These are phyloP conservation scores for Cryphonectria radicalis DNA, from an alignment of 2,329 filamentous ascomycete species.

Conservation along the genomic window DNA sequence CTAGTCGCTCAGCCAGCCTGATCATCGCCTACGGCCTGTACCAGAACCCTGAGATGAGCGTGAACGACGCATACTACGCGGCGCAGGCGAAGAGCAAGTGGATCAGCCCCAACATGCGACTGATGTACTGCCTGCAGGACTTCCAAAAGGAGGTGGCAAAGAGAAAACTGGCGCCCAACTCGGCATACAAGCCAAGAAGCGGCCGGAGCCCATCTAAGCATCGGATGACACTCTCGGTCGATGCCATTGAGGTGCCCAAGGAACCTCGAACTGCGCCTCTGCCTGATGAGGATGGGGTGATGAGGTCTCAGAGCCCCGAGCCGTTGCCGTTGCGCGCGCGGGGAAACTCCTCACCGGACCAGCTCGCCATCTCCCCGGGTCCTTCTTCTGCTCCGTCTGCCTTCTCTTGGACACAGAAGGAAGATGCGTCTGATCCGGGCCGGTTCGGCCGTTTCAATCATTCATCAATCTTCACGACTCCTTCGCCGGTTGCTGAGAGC, in stretches of 20 bases:
- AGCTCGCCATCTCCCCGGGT: constrained; percentile 60
- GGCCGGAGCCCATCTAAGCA: constrained; percentile 64
- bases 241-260: constrained; percentile 58
- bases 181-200: constrained; percentile 53
- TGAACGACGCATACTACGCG: constrained; percentile 82
- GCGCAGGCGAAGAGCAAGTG: constrained; percentile 82
- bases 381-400: constrained; percentile 70
- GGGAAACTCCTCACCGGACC: constrained; percentile 57
- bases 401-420: constrained; percentile 61
- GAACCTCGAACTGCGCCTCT: constrained; percentile 66
- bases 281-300: constrained; percentile 55
- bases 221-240: constrained; percentile 62
- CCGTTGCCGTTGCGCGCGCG: constrained; percentile 52
- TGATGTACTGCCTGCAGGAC: constrained; percentile 88
- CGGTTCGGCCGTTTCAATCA: constrained; percentile 48
- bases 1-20: constrained; percentile 81
- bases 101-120: constrained; percentile 91
- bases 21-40: constrained; percentile 87
- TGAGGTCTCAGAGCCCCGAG: constrained; percentile 46
- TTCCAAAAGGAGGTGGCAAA: constrained; percentile 69
- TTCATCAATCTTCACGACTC: constrained; percentile 38
- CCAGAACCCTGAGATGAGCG: constrained; percentile 74
- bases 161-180: constrained; percentile 49
- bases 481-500: constrained; percentile 43
- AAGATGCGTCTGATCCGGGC: constrained; percentile 47